Base-by-base conservation (phyloP, 495 filamentous ascomycete species). In the Hypoxylon intermedium region DNA sequence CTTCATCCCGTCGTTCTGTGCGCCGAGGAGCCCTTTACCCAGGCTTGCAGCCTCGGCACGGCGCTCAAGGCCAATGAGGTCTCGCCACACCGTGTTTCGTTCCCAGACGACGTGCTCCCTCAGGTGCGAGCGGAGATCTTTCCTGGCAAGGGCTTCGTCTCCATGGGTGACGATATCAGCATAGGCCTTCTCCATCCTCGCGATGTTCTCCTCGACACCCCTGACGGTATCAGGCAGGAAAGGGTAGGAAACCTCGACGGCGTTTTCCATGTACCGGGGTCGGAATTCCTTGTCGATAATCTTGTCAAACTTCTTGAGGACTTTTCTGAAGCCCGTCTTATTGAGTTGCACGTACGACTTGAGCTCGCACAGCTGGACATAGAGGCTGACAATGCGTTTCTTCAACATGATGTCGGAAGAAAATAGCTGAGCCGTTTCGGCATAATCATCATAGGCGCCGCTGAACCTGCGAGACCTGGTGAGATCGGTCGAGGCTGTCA, bases 51-150 rank as follows among this genome's bases (percentile, higher is more conserved):
- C 94, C 74, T 99, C 92, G 4, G 92, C 91, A 77, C 96, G 94
- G 18, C 94, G 82, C 77, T 99, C 94, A 58, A 99, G 91, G 50
- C 93, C 94, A 68, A 99, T 99, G 85, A 99, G 93, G 61, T 99
- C 94, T 72, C 95, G 80, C 94, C 94, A 99, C 3, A 99, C 94
- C 0, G 94, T 99, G 65, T 99, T 99, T 41, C 94, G 83, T 68
- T 99, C 94, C 95, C 95, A 99, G 26, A 98, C 92, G 13, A 99
- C 93, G 76, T 99, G 94, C 73, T 99, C 94, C 63, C 94, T 80
- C 23, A 99, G 80, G 71, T 99, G 92, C 16, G 97, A 85, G 38
- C 94, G 83, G 36, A 99, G 81, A 66, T 98, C 94, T 47, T 89
- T 87, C 46, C 82, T 88, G 1, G 94, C 94, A 9, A 85, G 72